Evolutionary conservation across 1,284 basidiomycete species (phyloP), one percentile per base, ranked within the genome.

Genomic region (Trametes polyzona): DNA sequence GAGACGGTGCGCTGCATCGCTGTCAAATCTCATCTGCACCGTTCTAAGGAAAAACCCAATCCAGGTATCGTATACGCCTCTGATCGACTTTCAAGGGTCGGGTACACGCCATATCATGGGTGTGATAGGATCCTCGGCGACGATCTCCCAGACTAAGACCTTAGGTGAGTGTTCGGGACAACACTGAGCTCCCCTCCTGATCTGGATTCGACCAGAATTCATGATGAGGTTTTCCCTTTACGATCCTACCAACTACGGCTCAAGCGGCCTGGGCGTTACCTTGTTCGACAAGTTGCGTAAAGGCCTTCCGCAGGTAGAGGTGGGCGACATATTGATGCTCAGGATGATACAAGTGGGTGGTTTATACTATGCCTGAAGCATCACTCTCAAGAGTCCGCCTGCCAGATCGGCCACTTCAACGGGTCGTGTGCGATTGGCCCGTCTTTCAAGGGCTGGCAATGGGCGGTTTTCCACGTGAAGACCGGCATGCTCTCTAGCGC

Each of bases 281-380:
- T 79, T 78, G 55, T 89, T 89, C 64, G 76, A 78, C 9, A 76
- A 76, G 59, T 62, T 79, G 50, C n/a, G 62, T 17, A 72, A 78
- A 48, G 82, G 78, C 76, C 65, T 88, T 2, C 86, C 86, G 0
- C 67, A 71, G 41, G 73, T 78, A 9, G 68, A 70, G 4, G 47
- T 59, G 6, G 80, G 80, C 0, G 79, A 84, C 55, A 65, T 83
- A 10, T 51, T 85, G 0, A 65, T 85, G 32, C 59, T 83, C 23
- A 71, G 62, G 0, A 19, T 47, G 11, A 40, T 69, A 3, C 17
- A 52, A 24, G 70, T 69, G 17, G 41, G 65, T 51, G 14, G n/a
- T 9, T 5, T 9, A 2, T 16, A 5, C 14, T 2, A 11, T 3
- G 4, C 12, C 19, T 7, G 16, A 3, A 6, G 8, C 3, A 3